phyloP scores from a whole-genome alignment of 2,329 filamentous ascomycete genomes.

The Microdochium bolleyi region DNA sequence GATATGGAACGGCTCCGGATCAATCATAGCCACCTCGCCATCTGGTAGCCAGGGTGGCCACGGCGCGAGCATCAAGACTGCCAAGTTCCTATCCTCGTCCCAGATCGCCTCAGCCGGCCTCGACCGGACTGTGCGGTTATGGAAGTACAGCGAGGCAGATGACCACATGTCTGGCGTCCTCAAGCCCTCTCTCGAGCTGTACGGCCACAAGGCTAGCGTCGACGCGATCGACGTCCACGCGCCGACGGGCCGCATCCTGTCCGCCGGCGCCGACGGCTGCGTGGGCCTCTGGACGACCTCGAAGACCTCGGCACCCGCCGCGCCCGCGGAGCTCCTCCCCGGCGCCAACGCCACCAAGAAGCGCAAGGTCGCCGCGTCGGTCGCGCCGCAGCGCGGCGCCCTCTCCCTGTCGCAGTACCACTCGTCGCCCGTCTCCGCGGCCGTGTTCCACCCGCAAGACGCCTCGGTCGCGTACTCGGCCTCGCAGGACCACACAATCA shows the following conservation, averaged over 20 bases:
- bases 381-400: slow-evolving; percentile 66
- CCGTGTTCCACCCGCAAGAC: slow-evolving; percentile 79
- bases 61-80: slow-evolving; percentile 69
- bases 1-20: slow-evolving; percentile 85
- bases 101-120: slow-evolving; percentile 77
- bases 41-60: slow-evolving; percentile 63
- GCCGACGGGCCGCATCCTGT: slow-evolving; percentile 69
- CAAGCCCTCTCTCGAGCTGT: slow-evolving; percentile 70
- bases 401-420: slow-evolving; percentile 67
- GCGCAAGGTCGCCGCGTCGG: slow-evolving; percentile 51
- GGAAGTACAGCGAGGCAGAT: slow-evolving; percentile 71
- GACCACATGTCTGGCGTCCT: slow-evolving; percentile 54
- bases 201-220: slow-evolving; percentile 70
- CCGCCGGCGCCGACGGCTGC: slow-evolving; percentile 74
- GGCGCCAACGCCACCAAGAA: slow-evolving; percentile 63
- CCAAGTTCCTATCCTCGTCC: slow-evolving; percentile 70
- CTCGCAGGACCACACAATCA: slow-evolving; percentile 84
- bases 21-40: slow-evolving; percentile 70
- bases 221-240: slow-evolving; percentile 69
- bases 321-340: slow-evolving; percentile 62
- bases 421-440: slow-evolving; percentile 66
- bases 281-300: slow-evolving; percentile 86
- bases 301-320: slow-evolving; percentile 67
- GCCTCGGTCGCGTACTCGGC: slow-evolving; percentile 84
- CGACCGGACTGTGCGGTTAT: slow-evolving; percentile 79